Evolutionary conservation across 257 asterid species (phyloP), one percentile per base, ranked within the genome.

Genomic region (Scutellaria minor): DNA sequence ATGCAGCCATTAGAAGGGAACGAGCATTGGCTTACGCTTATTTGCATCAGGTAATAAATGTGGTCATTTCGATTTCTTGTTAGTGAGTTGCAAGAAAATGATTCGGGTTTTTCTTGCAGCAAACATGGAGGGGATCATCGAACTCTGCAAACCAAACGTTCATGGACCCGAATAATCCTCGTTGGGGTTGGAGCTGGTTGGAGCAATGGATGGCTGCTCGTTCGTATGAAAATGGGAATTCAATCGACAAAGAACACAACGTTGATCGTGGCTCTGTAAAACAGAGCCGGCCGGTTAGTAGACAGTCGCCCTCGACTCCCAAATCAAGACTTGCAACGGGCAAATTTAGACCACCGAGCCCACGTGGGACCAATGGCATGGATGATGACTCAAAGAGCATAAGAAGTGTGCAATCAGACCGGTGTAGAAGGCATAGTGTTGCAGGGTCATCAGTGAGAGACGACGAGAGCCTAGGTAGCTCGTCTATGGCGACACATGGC

Each of bases 101-200:
- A 68, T n/a, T 35, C 24, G 14, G 9, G 9, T n/a, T 47, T 40
- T 44, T 14, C 64, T 6, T 48, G 60, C 91, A 91, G 93, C 89
- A 85, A 80, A 82, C 96, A 66, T 84, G 95, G 93, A 88, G 88
- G 87, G 83, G 78, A 73, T 53, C 88, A 12, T 69, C 88, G 8
- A 88, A 77, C 75, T 50, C 87, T 0, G 64, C 85, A 60, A 85
- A 77, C 78, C 91, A 83, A 40, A 82, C 97, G 53, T 86, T 86
- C 70, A 88, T 91, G 98, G 95, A 94, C 75, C 89, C 93, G 69
- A 79, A 79, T 12, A 91, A 89, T 79, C 97, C 97, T 48, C 87
- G 79, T 18, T 94, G 99, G 99, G 99, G 99, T 5, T 94, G 99
- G 99, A 94, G 93, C 66, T 94, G 97, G 99, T 77, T 94, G 68